Evolutionary conservation across 495 filamentous ascomycete species (phyloP).

Genomic region (Pyrenula massariospora): DNA sequence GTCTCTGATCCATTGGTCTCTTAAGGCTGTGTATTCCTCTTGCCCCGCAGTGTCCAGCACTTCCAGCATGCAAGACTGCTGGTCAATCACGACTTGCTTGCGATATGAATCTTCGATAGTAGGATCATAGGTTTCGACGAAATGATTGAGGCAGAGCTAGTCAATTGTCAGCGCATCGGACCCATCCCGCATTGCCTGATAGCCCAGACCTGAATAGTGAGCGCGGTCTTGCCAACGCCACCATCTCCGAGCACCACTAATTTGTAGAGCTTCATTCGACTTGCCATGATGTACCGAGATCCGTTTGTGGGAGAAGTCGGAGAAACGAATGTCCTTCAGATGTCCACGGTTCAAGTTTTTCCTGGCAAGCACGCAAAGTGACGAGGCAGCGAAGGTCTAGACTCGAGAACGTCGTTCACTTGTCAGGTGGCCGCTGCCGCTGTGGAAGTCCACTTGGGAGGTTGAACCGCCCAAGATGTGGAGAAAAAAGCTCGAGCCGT

Average conservation of each 20-base stretch:
- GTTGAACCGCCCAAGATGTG: neutral
- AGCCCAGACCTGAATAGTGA: slow-evolving; percentile 83
- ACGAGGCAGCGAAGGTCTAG: neutral
- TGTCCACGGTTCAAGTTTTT: neutral
- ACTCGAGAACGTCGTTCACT: neutral
- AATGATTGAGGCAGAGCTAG: slow-evolving; percentile 67
- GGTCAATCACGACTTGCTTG: slow-evolving; percentile 96
- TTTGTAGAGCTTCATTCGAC: slow-evolving; percentile 95
- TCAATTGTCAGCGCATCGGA: too few relatives aligned
- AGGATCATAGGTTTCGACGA: slow-evolving; percentile 86
- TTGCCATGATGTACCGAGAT: slow-evolving; percentile 35
- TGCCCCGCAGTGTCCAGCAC: slow-evolving; percentile 98
- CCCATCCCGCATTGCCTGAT: too few relatives aligned
- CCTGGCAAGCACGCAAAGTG: neutral
- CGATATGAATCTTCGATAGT: slow-evolving; percentile 96
- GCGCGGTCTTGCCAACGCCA: slow-evolving; percentile 90
- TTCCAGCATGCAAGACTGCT: slow-evolving; percentile 95
- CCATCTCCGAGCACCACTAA: slow-evolving; percentile 93
- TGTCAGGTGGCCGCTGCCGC: neutral
- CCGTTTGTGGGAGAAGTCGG: neutral
- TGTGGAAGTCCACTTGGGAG: neutral
- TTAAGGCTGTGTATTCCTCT: slow-evolving; percentile 93
- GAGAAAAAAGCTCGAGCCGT: neutral
- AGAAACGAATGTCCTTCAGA: neutral
- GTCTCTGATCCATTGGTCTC: slow-evolving; percentile 97